Base-by-base conservation (phyloP, 1,284 basidiomycete genomes). In the Ceratobasidium sp. region DNA sequence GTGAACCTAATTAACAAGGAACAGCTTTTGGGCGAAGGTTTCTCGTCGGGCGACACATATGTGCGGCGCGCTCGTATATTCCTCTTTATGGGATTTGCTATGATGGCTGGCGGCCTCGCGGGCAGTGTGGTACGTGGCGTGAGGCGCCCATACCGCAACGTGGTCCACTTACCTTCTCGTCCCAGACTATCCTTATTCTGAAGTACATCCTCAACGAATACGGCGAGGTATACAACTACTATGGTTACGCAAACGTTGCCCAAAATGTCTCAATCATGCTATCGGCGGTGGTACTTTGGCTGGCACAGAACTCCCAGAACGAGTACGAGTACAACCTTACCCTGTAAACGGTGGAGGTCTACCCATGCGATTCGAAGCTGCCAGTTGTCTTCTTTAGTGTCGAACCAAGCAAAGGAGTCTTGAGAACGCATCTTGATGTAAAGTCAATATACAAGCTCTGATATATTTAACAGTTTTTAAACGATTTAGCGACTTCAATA, bases 1-100 rank as follows among this genome's bases (percentile, higher is more conserved):
- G 92, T 98, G 84, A 96, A 97, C 84, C 85, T 98, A 77, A 96
- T 99, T 82, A 96, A 99, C 87, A 99, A 99, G 88, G 93, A 96
- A 82, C 90, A 96, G 60, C 89, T 99, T 75, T 88, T 91, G 33
- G 93, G 93, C 0, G 94, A 96, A 12, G 95, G 94, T 79, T 93
- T 92, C 83, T 92, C 86, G 67, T 81, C 83, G 27, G 82, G 83
- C 27, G 95, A 96, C 81, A 88, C 93, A 0, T 94, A 95, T 0
- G 95, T 97, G 20, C 97, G 96, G 94, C 89, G 95, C 79, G 96
- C 97, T 2, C 87, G 96, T 48, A 86, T 97, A 79, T 91, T 97
- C 81, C 86, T 99, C 81, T 99, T 99, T 85, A 90, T 99, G 79
- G 97, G 97, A 0, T 98, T 99, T 83, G 96, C 97, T 0, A 85